A percentile compares a stretch with the other conserved stretches of the same genome.
Conservation (phyloP, 208 protist species). For the Trypanosoma rangeli region DNA sequence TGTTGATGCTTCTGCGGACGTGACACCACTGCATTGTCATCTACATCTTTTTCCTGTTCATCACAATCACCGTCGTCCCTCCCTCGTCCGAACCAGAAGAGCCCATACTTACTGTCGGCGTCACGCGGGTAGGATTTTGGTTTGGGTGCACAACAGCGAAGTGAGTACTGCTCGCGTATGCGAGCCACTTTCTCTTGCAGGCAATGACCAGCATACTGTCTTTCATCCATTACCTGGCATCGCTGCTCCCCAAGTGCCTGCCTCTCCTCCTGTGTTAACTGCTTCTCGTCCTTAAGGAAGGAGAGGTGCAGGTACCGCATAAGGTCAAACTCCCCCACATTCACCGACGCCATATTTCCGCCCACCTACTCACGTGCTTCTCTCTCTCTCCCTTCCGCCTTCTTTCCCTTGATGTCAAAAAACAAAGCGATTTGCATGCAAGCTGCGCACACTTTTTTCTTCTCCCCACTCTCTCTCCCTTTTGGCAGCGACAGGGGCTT, state of each 20-base stretch:
- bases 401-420: neutral
- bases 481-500: neutral
- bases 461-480: constrained; percentile 1
- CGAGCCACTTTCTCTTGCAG: constrained; percentile 17
- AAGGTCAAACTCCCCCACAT: constrained; percentile 22
- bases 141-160: constrained; percentile 14
- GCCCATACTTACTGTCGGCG: constrained; percentile 5
- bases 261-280: constrained; percentile 10
- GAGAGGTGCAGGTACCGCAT: constrained; percentile 19
- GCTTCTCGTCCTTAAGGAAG: constrained; percentile 17
- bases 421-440: too few relatives aligned
- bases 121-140: constrained; percentile 21
- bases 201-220: constrained; percentile 16
- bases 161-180: constrained; percentile 11
- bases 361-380: neutral
- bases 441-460: neutral
- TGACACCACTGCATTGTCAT: neutral
- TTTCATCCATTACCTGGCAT: constrained; percentile 13
- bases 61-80: constrained; percentile 18
- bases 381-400: constrained; percentile 4
- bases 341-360: neutral
- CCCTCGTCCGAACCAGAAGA: constrained; percentile 29
- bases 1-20: neutral
- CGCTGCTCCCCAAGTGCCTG: neutral
- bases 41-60: neutral